phyloP scores from a whole-genome alignment of 148 eudicot species.

The Mesembryanthemum crystallinum region DNA sequence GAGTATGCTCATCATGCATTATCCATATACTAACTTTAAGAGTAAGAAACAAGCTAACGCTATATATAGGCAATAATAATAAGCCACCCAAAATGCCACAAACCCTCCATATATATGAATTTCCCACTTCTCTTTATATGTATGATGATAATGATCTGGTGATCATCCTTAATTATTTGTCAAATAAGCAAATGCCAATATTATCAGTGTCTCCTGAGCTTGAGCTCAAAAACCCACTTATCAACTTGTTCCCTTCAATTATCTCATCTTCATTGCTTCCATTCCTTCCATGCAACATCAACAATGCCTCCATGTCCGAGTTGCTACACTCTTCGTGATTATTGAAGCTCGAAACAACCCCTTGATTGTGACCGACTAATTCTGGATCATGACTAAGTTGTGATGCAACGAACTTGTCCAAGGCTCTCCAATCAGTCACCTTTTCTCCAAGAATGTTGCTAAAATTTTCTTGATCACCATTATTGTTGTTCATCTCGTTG shows the following conservation, averaged over 20 bases:
- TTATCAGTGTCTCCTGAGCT: slow-evolving; percentile 44
- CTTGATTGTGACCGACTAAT: slow-evolving; percentile 17
- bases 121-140: background rate
- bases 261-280: slow-evolving; percentile 17
- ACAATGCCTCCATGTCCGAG: slow-evolving; percentile 43
- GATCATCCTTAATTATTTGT: background rate
- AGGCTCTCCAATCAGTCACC: slow-evolving; percentile 74
- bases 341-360: slow-evolving; percentile 31
- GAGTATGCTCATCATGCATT: slow-evolving; percentile 14
- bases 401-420: slow-evolving; percentile 85
- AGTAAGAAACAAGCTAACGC: background rate
- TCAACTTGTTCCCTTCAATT: slow-evolving; percentile 39
- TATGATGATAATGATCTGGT: no score
- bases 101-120: background rate
- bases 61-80: background rate
- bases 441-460: slow-evolving; percentile 13
- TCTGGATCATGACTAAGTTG: slow-evolving; percentile 64
- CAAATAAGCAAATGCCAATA: slow-evolving; percentile 54
- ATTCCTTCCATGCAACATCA: slow-evolving; percentile 48
- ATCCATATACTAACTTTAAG: background rate
- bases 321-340: slow-evolving; percentile 20
- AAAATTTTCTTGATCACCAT: background rate
- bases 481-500: slow-evolving; percentile 1
- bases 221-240: slow-evolving; percentile 46
- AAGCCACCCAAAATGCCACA: background rate